A percentile compares a stretch with the other conserved stretches of the same genome.
phyloP scores from a whole-genome alignment of 805 yeast genomes.

The Starmerella tilneyi region DNA sequence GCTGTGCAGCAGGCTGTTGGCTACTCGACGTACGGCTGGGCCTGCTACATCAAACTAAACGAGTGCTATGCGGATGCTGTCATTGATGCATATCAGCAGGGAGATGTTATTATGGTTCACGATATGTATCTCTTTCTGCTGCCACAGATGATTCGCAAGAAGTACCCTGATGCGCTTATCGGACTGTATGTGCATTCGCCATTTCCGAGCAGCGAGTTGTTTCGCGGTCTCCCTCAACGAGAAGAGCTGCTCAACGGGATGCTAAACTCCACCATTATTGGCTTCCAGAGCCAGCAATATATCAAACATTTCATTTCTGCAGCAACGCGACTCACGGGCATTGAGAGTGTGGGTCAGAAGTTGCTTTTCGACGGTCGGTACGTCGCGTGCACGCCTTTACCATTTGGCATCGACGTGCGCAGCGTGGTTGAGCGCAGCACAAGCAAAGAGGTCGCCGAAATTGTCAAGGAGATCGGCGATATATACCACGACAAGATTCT shows the following conservation, averaged over 20 bases:
- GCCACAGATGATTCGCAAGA: constrained; percentile 75
- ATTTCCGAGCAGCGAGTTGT: constrained; percentile 91
- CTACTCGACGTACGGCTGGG: constrained; percentile 51
- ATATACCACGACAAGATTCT: constrained; percentile 45
- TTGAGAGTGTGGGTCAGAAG: constrained; percentile 41
- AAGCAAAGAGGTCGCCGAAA: constrained; percentile 34
- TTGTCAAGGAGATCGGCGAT: constrained; percentile 50
- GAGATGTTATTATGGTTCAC: constrained; percentile 88
- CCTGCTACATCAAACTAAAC: constrained; percentile 80
- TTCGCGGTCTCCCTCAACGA: constrained; percentile 78
- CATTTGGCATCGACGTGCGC: constrained; percentile 80
- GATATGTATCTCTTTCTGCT: constrained; percentile 74
- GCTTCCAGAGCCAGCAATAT: constrained; percentile 78
- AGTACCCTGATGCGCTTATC: constrained; percentile 59
- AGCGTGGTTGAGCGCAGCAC: constrained; percentile 57
- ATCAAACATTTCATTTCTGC: constrained; percentile 85
- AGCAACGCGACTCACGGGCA: constrained; percentile 77
- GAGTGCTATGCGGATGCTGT: constrained; percentile 81
- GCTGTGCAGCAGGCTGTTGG: constrained; percentile 35
- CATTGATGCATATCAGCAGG: constrained; percentile 62
- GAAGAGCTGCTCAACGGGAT: constrained; percentile 77
- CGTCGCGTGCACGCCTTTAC: constrained; percentile 63
- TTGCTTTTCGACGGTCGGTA: constrained; percentile 68
- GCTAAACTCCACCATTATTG: constrained; percentile 78
- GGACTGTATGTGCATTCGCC: constrained; percentile 80